Conservation (phyloP, 192 early-diverging fungal genomes). For the Nowakowskiella sp. region DNA sequence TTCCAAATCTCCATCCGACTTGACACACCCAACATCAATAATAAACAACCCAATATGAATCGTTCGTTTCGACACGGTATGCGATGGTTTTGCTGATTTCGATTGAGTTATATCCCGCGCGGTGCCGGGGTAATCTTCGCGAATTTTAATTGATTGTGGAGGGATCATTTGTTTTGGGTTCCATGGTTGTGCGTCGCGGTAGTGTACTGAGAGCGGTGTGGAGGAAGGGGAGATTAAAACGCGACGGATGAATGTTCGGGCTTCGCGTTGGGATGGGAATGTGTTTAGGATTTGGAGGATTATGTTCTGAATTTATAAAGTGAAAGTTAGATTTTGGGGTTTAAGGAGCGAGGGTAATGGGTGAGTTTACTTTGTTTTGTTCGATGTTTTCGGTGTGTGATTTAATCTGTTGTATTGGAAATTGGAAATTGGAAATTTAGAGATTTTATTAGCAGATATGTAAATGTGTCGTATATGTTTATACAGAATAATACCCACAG, state of each 20-base stretch:
- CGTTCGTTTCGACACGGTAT: constrained; percentile 27
- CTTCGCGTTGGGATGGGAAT: constrained; percentile 52
- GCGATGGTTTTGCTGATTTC: constrained; percentile 26
- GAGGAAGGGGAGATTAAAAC: constrained; percentile 20
- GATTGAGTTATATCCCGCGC: background rate
- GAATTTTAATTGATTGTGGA: constrained; percentile 9
- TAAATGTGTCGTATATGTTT: too few relatives aligned
- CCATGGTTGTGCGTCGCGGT: background rate
- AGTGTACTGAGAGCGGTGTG: constrained; percentile 1
- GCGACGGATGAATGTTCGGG: constrained; percentile 51
- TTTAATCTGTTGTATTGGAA: too few relatives aligned
- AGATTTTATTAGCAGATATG: too few relatives aligned
- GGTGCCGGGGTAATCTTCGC: too few relatives aligned
- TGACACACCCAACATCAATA: constrained; percentile 25
- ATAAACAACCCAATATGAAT: constrained; percentile 54
- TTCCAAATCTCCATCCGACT: too few relatives aligned
- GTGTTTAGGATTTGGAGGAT: constrained; percentile 55
- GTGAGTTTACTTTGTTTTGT: too few relatives aligned
- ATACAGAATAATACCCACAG: too few relatives aligned
- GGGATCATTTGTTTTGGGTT: background rate
- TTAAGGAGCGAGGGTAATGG: too few relatives aligned
- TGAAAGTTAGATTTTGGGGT: too few relatives aligned
- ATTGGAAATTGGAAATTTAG: too few relatives aligned
- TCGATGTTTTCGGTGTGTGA: too few relatives aligned
- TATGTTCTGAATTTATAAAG: too few relatives aligned